These are phyloP conservation scores for Zygosaccharomyces gambellarensis DNA, from an alignment of 805 yeast genomes.

Conservation along the genomic window DNA sequence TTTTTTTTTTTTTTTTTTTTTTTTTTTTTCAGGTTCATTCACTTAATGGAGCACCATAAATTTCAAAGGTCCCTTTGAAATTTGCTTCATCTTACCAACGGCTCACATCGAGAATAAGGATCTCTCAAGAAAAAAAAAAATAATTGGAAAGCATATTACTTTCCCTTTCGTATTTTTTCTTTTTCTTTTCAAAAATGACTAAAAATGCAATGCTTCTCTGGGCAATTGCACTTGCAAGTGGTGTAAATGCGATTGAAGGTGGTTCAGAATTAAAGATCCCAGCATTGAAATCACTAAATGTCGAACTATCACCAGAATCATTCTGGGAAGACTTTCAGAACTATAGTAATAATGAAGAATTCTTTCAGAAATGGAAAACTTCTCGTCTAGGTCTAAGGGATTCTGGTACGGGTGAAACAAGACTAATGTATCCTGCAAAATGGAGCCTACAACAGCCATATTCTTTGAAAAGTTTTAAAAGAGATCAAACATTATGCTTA, in stretches of 20 bases:
- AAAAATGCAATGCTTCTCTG: neutral
- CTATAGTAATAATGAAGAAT: constrained; percentile 36
- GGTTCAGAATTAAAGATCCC: neutral
- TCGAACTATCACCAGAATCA: constrained; percentile 39
- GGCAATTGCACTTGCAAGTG: neutral
- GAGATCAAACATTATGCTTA: constrained; percentile 73
- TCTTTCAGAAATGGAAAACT: constrained; percentile 49
- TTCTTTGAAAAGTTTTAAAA: constrained; percentile 35
- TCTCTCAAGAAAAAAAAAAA: too few species aligned
- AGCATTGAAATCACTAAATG: constrained; percentile 19
- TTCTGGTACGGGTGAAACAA: constrained; percentile 32
- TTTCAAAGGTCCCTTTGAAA: neutral
- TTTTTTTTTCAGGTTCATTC: neutral
- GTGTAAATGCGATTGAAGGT: neutral
- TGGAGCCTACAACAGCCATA: constrained; percentile 65
- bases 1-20: neutral
- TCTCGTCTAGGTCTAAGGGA: constrained; percentile 43
- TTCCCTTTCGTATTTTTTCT: neutral
- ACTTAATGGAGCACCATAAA: neutral
- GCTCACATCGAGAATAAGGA: too few species aligned
- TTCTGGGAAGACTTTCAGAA: constrained; percentile 62
- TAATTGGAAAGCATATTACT: neutral
- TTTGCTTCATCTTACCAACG: too few species aligned
- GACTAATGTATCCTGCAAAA: constrained; percentile 59
- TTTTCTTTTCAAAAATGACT: neutral